A percentile compares a stretch with the other conserved stretches of the same genome.
Conservation (phyloP, 129 eudicot genomes). For the Pulicaria dysenterica region DNA sequence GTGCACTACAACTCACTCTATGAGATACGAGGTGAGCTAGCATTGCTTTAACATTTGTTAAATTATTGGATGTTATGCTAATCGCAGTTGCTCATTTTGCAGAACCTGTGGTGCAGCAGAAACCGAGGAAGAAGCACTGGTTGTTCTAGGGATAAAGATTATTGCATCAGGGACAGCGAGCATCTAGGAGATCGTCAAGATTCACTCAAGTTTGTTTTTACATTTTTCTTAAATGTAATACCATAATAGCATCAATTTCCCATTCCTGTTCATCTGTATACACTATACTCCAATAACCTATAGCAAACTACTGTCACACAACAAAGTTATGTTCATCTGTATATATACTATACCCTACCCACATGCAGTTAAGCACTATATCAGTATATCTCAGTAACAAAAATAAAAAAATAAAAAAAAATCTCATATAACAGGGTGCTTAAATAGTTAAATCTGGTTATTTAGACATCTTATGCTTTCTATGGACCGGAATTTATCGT, state of each 20-base stretch:
- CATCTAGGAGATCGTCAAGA: not conserved
- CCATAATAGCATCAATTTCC: conserved; percentile 12
- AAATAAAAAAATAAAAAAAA: no score
- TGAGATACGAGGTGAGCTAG: conserved; percentile 56
- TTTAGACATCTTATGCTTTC: no score
- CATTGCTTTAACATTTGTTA: not conserved
- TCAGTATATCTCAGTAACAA: no score
- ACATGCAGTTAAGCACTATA: no score
- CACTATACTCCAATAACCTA: conserved; percentile 19
- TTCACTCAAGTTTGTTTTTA: not conserved
- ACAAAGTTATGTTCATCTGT: conserved; percentile 23
- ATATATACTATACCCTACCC: not conserved
- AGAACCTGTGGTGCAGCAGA: conserved; percentile 57
- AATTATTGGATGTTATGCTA: conserved; percentile 12
- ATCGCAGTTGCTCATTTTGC: conserved; percentile 26
- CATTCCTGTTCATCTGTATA: conserved; percentile 23
- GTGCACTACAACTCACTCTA: conserved; percentile 89
- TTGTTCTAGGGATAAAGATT: conserved; percentile 43
- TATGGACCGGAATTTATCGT: no score
- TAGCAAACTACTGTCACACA: not conserved
- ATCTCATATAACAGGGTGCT: no score
- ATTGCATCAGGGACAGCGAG: conserved; percentile 4
- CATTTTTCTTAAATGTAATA: not conserved
- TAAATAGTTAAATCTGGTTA: no score
- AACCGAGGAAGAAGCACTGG: conserved; percentile 83